Percentiles rank a stretch among this genome's conserved stretches.
Conservation (phyloP, 2,329 filamentous ascomycete species). For the Ascochyta koolunga region DNA sequence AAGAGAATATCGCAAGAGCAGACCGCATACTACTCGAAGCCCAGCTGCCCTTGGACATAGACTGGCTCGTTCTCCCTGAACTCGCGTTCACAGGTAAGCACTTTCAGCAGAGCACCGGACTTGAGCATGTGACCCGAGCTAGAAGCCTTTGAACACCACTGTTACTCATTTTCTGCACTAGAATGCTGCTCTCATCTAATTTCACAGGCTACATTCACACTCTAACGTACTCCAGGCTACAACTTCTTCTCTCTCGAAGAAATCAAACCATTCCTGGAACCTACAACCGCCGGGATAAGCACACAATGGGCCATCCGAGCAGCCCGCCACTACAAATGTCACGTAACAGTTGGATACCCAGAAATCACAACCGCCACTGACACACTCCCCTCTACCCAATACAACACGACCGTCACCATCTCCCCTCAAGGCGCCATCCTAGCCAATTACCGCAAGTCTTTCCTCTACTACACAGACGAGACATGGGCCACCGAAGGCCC, state of each 20-base stretch:
- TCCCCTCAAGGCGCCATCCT: conserved; percentile 61
- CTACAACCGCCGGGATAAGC: conserved; percentile 67
- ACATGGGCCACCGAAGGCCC: conserved; percentile 65
- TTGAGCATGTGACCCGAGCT: conserved; percentile 2
- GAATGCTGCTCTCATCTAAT: not conserved
- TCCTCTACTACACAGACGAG: conserved; percentile 71
- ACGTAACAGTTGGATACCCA: conserved; percentile 75
- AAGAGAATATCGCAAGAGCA: conserved; percentile 73
- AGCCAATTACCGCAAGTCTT: conserved; percentile 67
- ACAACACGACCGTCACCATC: conserved; percentile 66
- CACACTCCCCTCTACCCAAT: conserved; percentile 48
- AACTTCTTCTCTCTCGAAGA: conserved; percentile 74
- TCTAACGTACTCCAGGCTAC: conserved; percentile 62
- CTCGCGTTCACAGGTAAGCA: conserved; percentile 72
- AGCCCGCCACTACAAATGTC: conserved; percentile 70
- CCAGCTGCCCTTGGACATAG: conserved; percentile 55
- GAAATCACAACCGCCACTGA: conserved; percentile 54
- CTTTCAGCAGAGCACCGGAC: not conserved
- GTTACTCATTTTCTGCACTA: not conserved
- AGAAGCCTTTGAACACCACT: not conserved
- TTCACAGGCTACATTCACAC: not conserved
- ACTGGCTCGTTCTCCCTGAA: conserved; percentile 77
- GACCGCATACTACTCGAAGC: conserved; percentile 66
- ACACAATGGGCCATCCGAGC: conserved; percentile 73
- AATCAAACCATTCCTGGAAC: conserved; percentile 73